A percentile compares a stretch with the other conserved stretches of the same genome.
These are phyloP conservation scores for Cryptococcus sp. DNA, from an alignment of 1,284 basidiomycete genomes.

Conservation along the genomic window DNA sequence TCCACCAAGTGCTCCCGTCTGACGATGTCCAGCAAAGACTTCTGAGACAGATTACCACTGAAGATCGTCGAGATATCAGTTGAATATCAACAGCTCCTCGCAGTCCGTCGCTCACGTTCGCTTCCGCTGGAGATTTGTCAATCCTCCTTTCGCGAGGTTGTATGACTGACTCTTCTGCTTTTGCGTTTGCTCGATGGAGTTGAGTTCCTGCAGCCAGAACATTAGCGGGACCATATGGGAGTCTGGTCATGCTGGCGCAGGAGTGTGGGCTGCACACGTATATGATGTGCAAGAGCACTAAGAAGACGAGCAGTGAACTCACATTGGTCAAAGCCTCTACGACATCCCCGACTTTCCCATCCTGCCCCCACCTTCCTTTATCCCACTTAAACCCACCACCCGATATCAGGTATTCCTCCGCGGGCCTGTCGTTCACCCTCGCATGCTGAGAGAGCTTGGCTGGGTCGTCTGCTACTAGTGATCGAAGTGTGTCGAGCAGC, in stretches of 20 bases:
- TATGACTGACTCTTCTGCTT: conserved; percentile 89
- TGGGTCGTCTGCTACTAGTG: conserved; percentile 85
- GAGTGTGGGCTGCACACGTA: too few species aligned
- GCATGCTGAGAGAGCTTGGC: conserved; percentile 76
- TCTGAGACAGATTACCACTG: conserved; percentile 91
- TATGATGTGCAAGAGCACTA: background rate
- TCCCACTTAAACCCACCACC: conserved; percentile 51
- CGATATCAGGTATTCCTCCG: conserved; percentile 73
- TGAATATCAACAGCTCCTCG: too few species aligned
- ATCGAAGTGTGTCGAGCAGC: conserved; percentile 90
- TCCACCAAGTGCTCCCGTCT: conserved; percentile 71
- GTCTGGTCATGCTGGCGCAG: background rate
- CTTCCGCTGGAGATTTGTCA: conserved; percentile 92
- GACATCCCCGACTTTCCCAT: conserved; percentile 46
- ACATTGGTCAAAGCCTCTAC: conserved; percentile 81
- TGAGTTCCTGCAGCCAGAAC: conserved; percentile 68
- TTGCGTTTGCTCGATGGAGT: conserved; percentile 83
- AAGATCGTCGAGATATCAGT: conserved; percentile 4
- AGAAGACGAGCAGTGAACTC: conserved; percentile 29
- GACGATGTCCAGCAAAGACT: conserved; percentile 83
- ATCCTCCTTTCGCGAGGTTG: conserved; percentile 88
- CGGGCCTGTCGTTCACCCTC: conserved; percentile 72
- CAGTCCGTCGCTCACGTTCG: conserved; percentile 66
- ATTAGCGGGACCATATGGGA: background rate
- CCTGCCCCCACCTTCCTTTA: conserved; percentile 21